A percentile compares a stretch with the other conserved stretches of the same genome.
Evolutionary conservation across 2,329 filamentous ascomycete genomes (phyloP).

Genomic region (Diaporthe aspalathi): DNA sequence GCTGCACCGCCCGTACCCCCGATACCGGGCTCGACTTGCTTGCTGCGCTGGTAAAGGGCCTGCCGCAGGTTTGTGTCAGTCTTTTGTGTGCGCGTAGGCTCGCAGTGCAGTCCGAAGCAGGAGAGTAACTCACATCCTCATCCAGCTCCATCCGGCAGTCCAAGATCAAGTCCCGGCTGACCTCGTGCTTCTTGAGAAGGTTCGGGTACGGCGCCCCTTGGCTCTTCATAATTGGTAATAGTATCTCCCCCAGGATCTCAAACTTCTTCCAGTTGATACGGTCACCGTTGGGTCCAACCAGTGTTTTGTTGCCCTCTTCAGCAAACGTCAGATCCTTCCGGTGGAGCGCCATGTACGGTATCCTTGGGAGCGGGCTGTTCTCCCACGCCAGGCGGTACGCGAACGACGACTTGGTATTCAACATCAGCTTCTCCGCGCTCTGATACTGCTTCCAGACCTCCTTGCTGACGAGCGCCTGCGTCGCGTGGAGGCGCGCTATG

Average conservation of each 20-base stretch:
- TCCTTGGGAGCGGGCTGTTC: slow-evolving; percentile 88
- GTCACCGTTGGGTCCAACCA: slow-evolving; percentile 78
- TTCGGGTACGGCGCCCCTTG: slow-evolving; percentile 86
- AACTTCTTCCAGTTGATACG: slow-evolving; percentile 99
- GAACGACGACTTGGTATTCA: slow-evolving; percentile 90
- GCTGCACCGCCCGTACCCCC: slow-evolving; percentile 34
- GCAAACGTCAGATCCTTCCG: slow-evolving; percentile 90
- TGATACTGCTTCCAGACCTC: slow-evolving; percentile 86
- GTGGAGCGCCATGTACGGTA: slow-evolving; percentile 93
- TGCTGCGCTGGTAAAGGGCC: slow-evolving; percentile 39
- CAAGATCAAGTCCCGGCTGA: slow-evolving; percentile 79
- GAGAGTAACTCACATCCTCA: slow-evolving; percentile 78
- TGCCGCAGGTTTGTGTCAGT: slow-evolving; percentile 19
- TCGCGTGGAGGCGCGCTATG: slow-evolving; percentile 85
- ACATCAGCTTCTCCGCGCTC: slow-evolving; percentile 90
- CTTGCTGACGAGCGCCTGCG: slow-evolving; percentile 77
- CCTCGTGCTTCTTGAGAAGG: slow-evolving; percentile 72
- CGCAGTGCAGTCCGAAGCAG: neutral
- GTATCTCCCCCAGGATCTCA: slow-evolving; percentile 91
- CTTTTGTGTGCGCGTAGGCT: neutral
- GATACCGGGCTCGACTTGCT: slow-evolving; percentile 36
- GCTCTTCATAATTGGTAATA: slow-evolving; percentile 90
- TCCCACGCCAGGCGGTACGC: slow-evolving; percentile 98
- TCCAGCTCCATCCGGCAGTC: slow-evolving; percentile 85
- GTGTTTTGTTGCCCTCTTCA: slow-evolving; percentile 91